phyloP scores from a whole-genome alignment of 139 green algal species.

The Coelastrella sp. region DNA sequence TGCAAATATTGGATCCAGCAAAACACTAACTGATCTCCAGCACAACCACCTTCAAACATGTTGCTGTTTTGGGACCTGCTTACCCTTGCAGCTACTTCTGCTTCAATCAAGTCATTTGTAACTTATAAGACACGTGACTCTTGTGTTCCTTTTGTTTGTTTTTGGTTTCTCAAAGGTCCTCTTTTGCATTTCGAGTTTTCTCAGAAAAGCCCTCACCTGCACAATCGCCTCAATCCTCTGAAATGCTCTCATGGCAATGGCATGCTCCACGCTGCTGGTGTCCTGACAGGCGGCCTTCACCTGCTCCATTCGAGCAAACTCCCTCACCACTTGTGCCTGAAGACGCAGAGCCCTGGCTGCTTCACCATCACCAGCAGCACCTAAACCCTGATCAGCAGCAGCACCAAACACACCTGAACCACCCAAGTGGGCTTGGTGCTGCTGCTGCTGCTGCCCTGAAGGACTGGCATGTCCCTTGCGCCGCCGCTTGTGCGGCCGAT shows the following conservation, averaged over 20 bases:
- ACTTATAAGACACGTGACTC: no score
- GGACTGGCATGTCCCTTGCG: background rate
- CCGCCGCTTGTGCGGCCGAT: conserved; percentile 18
- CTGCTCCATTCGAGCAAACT: conserved; percentile 75
- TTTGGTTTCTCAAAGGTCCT: no score
- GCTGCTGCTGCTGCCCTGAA: conserved; percentile 8
- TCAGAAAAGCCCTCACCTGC: background rate
- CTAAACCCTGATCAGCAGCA: background rate
- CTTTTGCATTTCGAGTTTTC: no score
- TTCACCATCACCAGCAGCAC: background rate
- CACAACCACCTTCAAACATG: no score
- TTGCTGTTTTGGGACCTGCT: no score
- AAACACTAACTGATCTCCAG: no score
- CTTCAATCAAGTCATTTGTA: no score
- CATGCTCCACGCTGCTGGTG: conserved; percentile 60
- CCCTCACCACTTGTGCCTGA: conserved; percentile 46
- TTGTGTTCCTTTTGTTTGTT: no score
- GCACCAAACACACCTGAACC: background rate
- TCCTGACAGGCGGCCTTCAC: conserved; percentile 73
- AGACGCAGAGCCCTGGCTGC: background rate
- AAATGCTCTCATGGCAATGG: conserved; percentile 72
- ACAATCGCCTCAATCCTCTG: conserved; percentile 62
- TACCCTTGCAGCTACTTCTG: no score
- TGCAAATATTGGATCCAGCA: no score
- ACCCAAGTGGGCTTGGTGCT: background rate